phyloP scores from a whole-genome alignment of 331 rosid genomes.

The Pyrus hybrid region DNA sequence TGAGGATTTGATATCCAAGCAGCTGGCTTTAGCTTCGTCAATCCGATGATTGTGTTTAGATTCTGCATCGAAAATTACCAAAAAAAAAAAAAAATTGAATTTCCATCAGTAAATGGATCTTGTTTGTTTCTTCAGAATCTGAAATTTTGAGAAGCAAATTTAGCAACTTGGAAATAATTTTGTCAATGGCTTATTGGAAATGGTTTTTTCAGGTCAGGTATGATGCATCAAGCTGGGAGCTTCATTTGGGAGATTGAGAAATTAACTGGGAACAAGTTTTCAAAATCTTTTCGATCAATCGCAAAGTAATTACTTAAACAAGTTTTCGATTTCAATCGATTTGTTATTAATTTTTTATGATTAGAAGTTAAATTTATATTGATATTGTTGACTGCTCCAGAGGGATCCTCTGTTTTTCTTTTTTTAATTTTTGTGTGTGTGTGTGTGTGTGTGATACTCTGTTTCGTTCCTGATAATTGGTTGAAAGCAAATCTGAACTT shows the following conservation, averaged over 20 bases:
- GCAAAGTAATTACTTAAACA: background rate
- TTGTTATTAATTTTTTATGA: background rate
- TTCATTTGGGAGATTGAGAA: background rate
- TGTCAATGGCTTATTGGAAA: background rate
- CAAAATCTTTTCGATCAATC: background rate
- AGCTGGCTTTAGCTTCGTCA: background rate
- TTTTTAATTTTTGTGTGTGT: too few relatives aligned
- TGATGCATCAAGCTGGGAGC: background rate
- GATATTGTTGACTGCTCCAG: background rate
- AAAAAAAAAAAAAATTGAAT: too few relatives aligned
- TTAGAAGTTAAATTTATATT: slow-evolving; percentile 1
- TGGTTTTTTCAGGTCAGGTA: background rate
- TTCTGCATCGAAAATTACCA: background rate
- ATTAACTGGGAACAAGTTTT: background rate
- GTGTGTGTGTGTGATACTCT: background rate
- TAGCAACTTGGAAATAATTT: background rate
- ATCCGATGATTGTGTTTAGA: background rate
- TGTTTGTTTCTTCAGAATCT: background rate
- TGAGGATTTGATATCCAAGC: background rate
- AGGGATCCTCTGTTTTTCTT: background rate
- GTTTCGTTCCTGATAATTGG: background rate
- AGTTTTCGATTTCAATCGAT: background rate
- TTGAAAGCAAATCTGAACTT: background rate
- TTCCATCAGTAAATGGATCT: background rate
- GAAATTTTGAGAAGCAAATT: background rate